Percentiles rank a stretch among this genome's conserved stretches.
Conservation (phyloP, 495 filamentous ascomycete species). For the Daldinia childiae region DNA sequence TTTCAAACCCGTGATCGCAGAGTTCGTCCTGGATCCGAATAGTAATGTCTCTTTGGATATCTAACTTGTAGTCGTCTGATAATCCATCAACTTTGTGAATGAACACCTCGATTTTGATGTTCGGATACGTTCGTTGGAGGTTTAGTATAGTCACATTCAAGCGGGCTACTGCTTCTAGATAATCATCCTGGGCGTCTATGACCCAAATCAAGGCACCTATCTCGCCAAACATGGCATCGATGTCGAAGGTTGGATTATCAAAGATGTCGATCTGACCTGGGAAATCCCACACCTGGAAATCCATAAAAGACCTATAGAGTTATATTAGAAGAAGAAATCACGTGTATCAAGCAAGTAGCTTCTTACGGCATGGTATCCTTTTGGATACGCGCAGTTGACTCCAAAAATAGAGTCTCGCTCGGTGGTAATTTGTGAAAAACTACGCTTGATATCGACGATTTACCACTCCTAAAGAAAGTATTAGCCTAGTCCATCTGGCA, state of each 20-base stretch:
- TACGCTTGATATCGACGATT: slow-evolving; percentile 96
- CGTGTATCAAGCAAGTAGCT: neutral
- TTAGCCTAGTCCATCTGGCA: slow-evolving; percentile 27
- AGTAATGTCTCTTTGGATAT: slow-evolving; percentile 92
- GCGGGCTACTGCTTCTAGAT: slow-evolving; percentile 85
- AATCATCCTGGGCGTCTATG: slow-evolving; percentile 97
- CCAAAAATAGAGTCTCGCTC: slow-evolving; percentile 91
- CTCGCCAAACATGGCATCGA: slow-evolving; percentile 90
- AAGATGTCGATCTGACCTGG: slow-evolving; percentile 92
- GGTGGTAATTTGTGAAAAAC: slow-evolving; percentile 98
- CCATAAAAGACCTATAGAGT: slow-evolving; percentile 86
- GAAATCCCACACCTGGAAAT: slow-evolving; percentile 98
- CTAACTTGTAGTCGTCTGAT: slow-evolving; percentile 91
- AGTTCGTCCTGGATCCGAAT: slow-evolving; percentile 98
- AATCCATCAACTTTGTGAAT: slow-evolving; percentile 98
- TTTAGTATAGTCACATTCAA: slow-evolving; percentile 87
- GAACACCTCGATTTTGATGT: slow-evolving; percentile 96
- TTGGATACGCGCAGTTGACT: slow-evolving; percentile 90
- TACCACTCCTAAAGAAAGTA: slow-evolving; percentile 76
- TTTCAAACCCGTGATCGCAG: slow-evolving; percentile 88
- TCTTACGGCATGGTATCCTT: slow-evolving; percentile 89
- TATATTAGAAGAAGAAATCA: slow-evolving; percentile 1
- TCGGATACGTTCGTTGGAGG: slow-evolving; percentile 84
- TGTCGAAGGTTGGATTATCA: slow-evolving; percentile 81
- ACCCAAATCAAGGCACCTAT: slow-evolving; percentile 97